phyloP scores from a whole-genome alignment of 1,284 basidiomycete genomes.

The Marasmius tenuissimus region DNA sequence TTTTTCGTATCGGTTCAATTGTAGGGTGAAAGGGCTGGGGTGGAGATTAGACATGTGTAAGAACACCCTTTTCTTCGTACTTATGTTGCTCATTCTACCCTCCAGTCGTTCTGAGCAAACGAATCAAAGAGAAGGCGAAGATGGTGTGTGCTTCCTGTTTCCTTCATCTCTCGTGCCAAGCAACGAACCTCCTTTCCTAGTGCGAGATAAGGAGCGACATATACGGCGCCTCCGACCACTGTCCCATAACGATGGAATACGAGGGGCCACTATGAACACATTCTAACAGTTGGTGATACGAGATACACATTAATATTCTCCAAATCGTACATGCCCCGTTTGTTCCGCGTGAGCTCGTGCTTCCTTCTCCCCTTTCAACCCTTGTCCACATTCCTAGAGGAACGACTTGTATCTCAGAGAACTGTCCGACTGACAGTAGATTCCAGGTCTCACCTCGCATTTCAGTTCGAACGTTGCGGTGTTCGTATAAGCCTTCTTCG shows the following conservation, averaged over 20 bases:
- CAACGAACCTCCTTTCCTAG: constrained; percentile 22
- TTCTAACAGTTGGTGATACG: background rate
- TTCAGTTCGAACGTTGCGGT: constrained; percentile 87
- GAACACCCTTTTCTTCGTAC: constrained; percentile 25
- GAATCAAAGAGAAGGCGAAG: constrained; percentile 60
- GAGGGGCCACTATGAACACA: constrained; percentile 33
- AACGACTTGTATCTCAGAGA: background rate
- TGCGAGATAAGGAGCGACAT: constrained; percentile 84
- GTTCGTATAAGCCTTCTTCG: constrained; percentile 85
- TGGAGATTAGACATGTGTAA: constrained; percentile 88
- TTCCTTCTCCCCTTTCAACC: constrained; percentile 90
- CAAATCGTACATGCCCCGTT: constrained; percentile 87
- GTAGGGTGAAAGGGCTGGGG: constrained; percentile 78
- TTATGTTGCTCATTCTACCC: background rate
- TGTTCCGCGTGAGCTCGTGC: constrained; percentile 83
- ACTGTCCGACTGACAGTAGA: background rate
- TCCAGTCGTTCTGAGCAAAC: constrained; percentile 71
- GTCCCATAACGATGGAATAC: constrained; percentile 77
- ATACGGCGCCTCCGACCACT: constrained; percentile 84
- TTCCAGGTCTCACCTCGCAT: constrained; percentile 56
- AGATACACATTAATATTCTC: constrained; percentile 66
- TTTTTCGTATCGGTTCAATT: constrained; percentile 84
- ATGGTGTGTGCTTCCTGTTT: constrained; percentile 35
- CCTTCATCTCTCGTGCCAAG: constrained; percentile 1
- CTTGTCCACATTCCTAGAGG: constrained; percentile 66